These are phyloP conservation scores for Candida wancherniae DNA, from an alignment of 805 yeast species.

Conservation along the genomic window DNA sequence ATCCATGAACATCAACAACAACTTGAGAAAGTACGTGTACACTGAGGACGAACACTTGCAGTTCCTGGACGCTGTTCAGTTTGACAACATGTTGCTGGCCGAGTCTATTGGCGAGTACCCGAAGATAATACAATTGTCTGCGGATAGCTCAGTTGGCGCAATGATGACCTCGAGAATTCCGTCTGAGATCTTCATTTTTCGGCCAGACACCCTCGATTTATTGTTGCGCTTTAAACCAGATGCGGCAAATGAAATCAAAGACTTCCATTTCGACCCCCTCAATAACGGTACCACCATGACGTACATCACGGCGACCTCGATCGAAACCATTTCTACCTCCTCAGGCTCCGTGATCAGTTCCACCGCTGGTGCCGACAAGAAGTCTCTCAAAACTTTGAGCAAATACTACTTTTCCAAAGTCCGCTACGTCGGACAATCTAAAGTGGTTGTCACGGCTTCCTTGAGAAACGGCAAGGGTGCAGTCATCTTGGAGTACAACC, in stretches of 20 bases:
- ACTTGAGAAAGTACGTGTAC: conserved; percentile 61
- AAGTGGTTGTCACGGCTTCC: conserved; percentile 31
- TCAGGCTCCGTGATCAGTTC: conserved; percentile 38
- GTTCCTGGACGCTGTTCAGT: conserved; percentile 56
- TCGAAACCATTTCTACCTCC: conserved; percentile 49
- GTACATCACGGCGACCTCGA: conserved; percentile 51
- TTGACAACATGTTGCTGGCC: conserved; percentile 39
- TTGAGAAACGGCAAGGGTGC: conserved; percentile 33
- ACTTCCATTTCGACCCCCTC: conserved; percentile 57
- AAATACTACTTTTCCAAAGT: conserved; percentile 38
- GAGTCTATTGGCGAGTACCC: conserved; percentile 50
- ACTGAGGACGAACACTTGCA: conserved; percentile 55
- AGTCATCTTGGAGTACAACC: conserved; percentile 40
- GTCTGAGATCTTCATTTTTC: conserved; percentile 57
- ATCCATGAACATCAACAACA: conserved; percentile 59
- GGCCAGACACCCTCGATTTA: conserved; percentile 50
- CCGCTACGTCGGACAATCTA: conserved; percentile 33
- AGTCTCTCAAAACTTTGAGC: conserved; percentile 18
- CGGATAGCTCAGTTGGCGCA: conserved; percentile 60
- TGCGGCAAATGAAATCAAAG: conserved; percentile 51
- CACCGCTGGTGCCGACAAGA: conserved; percentile 17
- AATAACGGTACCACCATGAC: conserved; percentile 58
- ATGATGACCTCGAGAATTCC: conserved; percentile 66
- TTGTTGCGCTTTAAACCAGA: conserved; percentile 50
- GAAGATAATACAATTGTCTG: conserved; percentile 54